Evolutionary conservation across 345 rosid genomes (phyloP), one percentile per base, ranked within the genome.

Genomic region (Euphorbia pulcherrima): DNA sequence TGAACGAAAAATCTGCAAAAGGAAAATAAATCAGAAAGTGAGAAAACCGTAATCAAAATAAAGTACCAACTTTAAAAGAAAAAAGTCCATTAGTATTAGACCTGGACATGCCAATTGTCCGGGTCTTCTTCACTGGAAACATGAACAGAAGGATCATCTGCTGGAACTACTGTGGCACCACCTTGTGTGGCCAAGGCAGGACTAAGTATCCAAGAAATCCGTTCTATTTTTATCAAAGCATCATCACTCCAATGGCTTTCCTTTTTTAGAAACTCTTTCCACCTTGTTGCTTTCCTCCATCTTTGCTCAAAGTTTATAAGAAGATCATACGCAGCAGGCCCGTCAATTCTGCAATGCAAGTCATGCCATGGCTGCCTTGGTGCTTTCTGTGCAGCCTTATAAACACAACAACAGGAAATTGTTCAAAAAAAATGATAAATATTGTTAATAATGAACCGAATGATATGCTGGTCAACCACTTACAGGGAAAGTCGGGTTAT

Each of bases 361-460:
- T 92, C 97, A 77, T 89, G 94, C 96, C 97, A 88, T 4, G 96
- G 97, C 76, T 92, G 72, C 74, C 96, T 89, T 21, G 97, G 97
- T 58, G 74, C 94, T 77, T 73, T 85, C 24, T 71, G 85, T 75
- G 82, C 92, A 50, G 78, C 75, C 97, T 92, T n/a, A 33, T 33
- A 57, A 20, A 47, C 29, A 37, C 40, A 70, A 65, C 33, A 57
- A 61, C 4, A 14, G 52, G 23, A 18, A 55, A 68, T 23, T 53
- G 57, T 6, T 1, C 6, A 53, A 9, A 28, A 53, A 48, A 17
- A 33, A 33, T 33, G 4, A 33, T 33, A 33, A n/a, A n/a, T n/a
- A n/a, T n/a, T n/a, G 37, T 7, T 2, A 5, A 18, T 44, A n/a
- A 8, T 26, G 55, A 23, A 50, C n/a, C n/a, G n/a, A 8, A 26